phyloP scores from a whole-genome alignment of 306 rosid species.

The Urtica urens region DNA sequence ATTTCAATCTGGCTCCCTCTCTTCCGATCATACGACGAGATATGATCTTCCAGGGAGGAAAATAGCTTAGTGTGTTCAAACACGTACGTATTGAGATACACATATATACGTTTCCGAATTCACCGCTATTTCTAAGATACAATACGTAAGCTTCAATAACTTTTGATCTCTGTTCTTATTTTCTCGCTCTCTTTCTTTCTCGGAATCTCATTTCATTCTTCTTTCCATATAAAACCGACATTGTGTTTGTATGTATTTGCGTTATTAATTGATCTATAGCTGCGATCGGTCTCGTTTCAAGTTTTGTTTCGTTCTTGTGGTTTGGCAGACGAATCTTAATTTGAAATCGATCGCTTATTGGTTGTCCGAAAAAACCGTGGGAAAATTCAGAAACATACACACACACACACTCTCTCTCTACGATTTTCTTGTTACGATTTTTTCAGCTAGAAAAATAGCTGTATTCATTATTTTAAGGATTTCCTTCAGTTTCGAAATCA shows the following conservation, averaged over 20 bases:
- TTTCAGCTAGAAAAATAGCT: background rate
- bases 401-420: background rate
- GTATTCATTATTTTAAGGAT: background rate
- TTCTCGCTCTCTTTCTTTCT: background rate
- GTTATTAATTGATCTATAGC: background rate
- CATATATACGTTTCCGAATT: no score
- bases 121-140: no score
- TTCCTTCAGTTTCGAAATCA: background rate
- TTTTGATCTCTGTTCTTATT: no score
- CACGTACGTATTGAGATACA: no score
- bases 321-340: background rate
- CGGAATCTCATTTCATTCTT: background rate
- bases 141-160: no score
- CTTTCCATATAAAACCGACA: background rate
- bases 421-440: background rate
- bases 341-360: background rate
- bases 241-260: background rate
- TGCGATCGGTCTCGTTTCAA: background rate
- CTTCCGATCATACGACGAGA: no score
- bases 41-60: no score
- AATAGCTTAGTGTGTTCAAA: no score
- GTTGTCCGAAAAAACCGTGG: constrained; percentile 1
- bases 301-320: background rate
- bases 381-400: background rate
- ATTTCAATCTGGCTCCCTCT: no score